These are phyloP conservation scores for Pelargonium fulgidum DNA, from an alignment of 441 rosid genomes.

Conservation along the genomic window DNA sequence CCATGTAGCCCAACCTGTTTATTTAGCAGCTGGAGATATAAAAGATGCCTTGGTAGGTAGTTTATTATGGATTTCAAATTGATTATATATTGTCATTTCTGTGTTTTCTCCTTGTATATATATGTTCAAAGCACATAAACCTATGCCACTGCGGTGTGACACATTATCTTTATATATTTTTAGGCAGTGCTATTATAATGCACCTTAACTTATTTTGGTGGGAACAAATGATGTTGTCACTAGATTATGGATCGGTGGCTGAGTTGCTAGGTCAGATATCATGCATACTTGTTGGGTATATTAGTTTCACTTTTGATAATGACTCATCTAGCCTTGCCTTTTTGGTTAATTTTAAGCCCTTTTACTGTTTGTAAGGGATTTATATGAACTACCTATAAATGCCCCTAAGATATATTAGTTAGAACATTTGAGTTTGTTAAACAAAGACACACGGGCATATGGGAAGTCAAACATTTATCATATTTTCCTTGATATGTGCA, in stretches of 20 bases:
- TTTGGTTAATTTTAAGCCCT: background rate
- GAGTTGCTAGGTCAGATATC: background rate
- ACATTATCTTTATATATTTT: too few species aligned
- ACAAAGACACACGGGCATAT: too few species aligned
- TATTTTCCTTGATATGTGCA: background rate
- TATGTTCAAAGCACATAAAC: too few species aligned
- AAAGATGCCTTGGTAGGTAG: slow-evolving; percentile 53
- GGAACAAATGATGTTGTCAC: background rate
- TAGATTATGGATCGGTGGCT: background rate
- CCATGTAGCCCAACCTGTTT: slow-evolving; percentile 90
- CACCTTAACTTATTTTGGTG: background rate
- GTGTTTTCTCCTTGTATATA: background rate
- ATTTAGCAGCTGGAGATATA: slow-evolving; percentile 64
- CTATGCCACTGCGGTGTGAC: too few species aligned
- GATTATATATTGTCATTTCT: background rate
- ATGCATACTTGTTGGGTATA: background rate
- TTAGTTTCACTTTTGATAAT: background rate
- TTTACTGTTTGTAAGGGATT: too few species aligned
- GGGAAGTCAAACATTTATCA: background rate
- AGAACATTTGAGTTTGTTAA: too few species aligned
- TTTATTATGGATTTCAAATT: slow-evolving; percentile 1
- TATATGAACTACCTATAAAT: too few species aligned
- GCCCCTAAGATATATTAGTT: too few species aligned
- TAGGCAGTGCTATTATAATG: background rate
- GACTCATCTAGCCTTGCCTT: background rate